Percentiles rank a stretch among this genome's conserved stretches.
These are phyloP conservation scores for Mycena indigotica DNA, from an alignment of 768 basidiomycete genomes.

Conservation along the genomic window DNA sequence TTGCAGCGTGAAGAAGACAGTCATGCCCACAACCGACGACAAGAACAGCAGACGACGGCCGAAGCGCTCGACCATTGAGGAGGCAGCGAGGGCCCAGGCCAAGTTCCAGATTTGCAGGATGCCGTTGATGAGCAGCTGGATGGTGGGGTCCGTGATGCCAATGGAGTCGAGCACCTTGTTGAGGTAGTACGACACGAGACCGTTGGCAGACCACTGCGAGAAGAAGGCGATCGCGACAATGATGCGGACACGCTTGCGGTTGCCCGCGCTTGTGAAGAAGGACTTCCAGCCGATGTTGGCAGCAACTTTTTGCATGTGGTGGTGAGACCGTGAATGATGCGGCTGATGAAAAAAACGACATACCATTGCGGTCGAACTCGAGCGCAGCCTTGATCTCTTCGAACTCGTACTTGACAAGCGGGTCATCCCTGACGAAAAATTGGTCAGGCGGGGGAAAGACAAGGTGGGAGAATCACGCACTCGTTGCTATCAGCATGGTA, in stretches of 20 bases:
- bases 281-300: constrained; percentile 69
- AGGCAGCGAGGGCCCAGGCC: constrained; percentile 57
- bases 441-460: background rate
- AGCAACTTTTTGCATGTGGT: constrained; percentile 38
- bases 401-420: constrained; percentile 72
- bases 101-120: constrained; percentile 86
- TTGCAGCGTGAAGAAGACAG: constrained; percentile 67
- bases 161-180: constrained; percentile 70
- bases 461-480: constrained; percentile 34
- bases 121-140: constrained; percentile 81
- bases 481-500: constrained; percentile 81
- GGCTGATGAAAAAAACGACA: background rate
- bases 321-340: background rate
- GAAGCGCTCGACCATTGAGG: constrained; percentile 62
- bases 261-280: constrained; percentile 66
- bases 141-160: constrained; percentile 61
- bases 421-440: constrained; percentile 49
- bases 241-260: constrained; percentile 75
- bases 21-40: constrained; percentile 59
- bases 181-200: constrained; percentile 83
- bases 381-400: constrained; percentile 82
- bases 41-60: constrained; percentile 77
- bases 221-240: constrained; percentile 80
- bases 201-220: constrained; percentile 86
- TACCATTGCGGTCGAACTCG: constrained; percentile 58